phyloP scores from a whole-genome alignment of 2,329 filamentous ascomycete genomes.

The Volutella citrinella region DNA sequence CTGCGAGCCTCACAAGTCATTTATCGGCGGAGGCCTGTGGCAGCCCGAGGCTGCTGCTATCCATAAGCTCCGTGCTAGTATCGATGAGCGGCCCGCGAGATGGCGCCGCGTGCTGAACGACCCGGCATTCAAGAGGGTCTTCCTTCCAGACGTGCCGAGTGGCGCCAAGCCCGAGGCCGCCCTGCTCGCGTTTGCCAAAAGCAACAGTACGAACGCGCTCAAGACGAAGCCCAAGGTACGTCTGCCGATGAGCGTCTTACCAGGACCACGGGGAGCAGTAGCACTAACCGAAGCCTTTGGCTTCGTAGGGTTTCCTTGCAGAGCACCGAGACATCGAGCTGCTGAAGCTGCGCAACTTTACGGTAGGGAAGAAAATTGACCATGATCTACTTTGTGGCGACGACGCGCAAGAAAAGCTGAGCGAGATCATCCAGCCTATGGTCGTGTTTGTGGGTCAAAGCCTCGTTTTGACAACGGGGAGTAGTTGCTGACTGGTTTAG shows the following conservation, averaged over 20 bases:
- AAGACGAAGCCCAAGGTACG: conserved; percentile 83
- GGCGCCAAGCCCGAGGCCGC: conserved; percentile 46
- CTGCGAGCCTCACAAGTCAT: conserved; percentile 67
- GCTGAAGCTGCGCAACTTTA: conserved; percentile 77
- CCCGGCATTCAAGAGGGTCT: conserved; percentile 58
- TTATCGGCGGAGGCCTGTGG: conserved; percentile 82
- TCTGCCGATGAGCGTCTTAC: not conserved
- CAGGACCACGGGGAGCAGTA: too few relatives aligned
- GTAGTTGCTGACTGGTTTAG: conserved; percentile 36
- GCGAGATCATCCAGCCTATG: conserved; percentile 63
- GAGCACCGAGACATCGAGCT: conserved; percentile 78
- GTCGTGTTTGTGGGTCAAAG: conserved; percentile 69
- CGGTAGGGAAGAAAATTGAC: conserved; percentile 62
- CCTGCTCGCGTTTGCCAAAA: conserved; percentile 65
- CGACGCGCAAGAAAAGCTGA: conserved; percentile 63
- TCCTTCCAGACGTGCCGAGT: conserved; percentile 48
- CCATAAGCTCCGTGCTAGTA: conserved; percentile 65
- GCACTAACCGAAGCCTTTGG: too few relatives aligned
- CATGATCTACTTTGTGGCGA: conserved; percentile 63
- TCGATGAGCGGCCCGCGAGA: conserved; percentile 68
- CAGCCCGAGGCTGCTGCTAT: conserved; percentile 68
- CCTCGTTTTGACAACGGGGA: not conserved
- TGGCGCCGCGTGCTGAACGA: conserved; percentile 67
- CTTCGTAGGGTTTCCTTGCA: conserved; percentile 66
- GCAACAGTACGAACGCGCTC: conserved; percentile 71